Evolutionary conservation across 495 filamentous ascomycete species (phyloP), one percentile per base, ranked within the genome.

Genomic region (Hyphodiscus hymeniophilus): DNA sequence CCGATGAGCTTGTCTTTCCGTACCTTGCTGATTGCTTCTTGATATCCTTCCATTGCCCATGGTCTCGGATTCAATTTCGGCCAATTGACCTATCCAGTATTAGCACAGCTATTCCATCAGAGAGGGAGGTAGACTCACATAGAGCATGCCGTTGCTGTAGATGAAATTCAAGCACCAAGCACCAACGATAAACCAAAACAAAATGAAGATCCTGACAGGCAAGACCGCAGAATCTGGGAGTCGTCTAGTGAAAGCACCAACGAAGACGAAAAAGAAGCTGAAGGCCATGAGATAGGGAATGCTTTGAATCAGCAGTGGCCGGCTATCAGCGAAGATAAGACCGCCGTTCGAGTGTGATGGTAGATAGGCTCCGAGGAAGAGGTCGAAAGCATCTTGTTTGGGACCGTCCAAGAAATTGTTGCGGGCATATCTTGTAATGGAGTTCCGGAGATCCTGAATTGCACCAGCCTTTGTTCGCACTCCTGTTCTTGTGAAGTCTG

Each of bases 381-480:
- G 71, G 62, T 98, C 92, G 56, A 91, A 97, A 0, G 84, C 88
- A 65, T 98, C 92, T 65, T 98, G 92, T 38, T 87, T 73, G 15
- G 94, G 87, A 0, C 92, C 92, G 57, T 98, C 92, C 42, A 79
- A 62, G 65, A 96, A 96, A 63, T 97, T 96, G 62, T 97, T 97
- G 38, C 72, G 73, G 24, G 89, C 71, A 66, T 95, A 98, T 47
- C 92, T 75, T 3, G 81, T 89, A 34, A 86, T 70, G 2, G 88
- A 91, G 42, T 95, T 89, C 45, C 75, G 83, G 28, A 84, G 62
- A 64, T 98, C 92, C 59, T 87, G 85, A 22, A 94, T 55, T 48
- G 82, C 81, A 34, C 92, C 92, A 2, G 76, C 80, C 28, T 77
- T 85, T 10, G 91, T 97, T 15, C 92, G 80, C 57, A 86, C 76